phyloP scores from a whole-genome alignment of 306 rosid species.

The Quercus gilva region DNA sequence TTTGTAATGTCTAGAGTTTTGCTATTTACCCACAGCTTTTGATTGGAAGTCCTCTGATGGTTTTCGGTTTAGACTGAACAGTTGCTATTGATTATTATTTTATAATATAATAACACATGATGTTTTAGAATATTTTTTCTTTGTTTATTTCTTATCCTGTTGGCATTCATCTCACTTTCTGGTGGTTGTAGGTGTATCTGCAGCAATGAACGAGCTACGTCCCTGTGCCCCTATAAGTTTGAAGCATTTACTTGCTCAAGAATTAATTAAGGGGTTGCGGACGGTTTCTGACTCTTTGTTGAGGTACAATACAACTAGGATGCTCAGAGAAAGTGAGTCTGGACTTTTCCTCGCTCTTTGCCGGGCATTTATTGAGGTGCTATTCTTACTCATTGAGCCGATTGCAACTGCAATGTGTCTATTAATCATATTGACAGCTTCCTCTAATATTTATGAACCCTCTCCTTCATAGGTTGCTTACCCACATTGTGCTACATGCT shows the following conservation, averaged over 20 bases:
- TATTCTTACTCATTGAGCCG: conserved; percentile 3
- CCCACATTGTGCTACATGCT: conserved; percentile 88
- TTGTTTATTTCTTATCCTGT: conserved; percentile 5
- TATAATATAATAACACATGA: not conserved
- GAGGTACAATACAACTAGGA: conserved; percentile 79
- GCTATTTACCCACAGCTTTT: not conserved
- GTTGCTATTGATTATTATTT: conserved; percentile 3
- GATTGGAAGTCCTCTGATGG: not conserved
- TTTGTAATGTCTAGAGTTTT: no score
- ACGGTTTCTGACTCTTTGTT: conserved; percentile 76
- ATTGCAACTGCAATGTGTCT: conserved; percentile 1
- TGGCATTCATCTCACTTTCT: conserved; percentile 4
- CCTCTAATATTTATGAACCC: conserved; percentile 5
- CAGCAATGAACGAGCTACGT: conserved; percentile 93
- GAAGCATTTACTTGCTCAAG: conserved; percentile 78
- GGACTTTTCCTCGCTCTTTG: conserved; percentile 96
- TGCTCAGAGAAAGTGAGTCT: conserved; percentile 78
- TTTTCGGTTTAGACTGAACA: not conserved
- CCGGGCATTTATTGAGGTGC: conserved; percentile 87
- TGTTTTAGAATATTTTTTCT: not conserved
- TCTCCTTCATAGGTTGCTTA: conserved; percentile 60
- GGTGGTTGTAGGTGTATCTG: conserved; percentile 84
- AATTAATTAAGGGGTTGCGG: conserved; percentile 76
- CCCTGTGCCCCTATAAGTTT: conserved; percentile 94
- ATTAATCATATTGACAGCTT: conserved; percentile 2